Evolutionary conservation across 2,329 filamentous ascomycete genomes (phyloP), one percentile per base, ranked within the genome.

Genomic region (Tolypocladium guangdongense): DNA sequence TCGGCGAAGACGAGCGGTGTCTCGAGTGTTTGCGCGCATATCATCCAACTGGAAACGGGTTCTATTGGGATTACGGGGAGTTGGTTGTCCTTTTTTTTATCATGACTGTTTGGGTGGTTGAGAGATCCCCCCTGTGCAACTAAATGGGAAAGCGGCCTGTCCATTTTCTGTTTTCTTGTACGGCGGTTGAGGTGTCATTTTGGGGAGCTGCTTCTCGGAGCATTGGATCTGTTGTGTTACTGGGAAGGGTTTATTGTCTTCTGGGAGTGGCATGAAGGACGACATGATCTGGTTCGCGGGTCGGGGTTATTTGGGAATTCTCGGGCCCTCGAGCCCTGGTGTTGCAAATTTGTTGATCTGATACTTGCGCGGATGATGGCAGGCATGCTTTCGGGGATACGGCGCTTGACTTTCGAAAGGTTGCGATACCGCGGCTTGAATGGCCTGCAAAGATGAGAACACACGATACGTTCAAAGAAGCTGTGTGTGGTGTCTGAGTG

Each of bases 1-100:
- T 64, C 61, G 63, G 65, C 60, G 59, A 61, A 67, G 64, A 68
- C 57, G 62, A 69, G 65, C 63, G 66, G 63, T 66, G 60, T 66
- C 61, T 62, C 56, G 56, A 55, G 55, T 65, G 56, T 62, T 61
- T 56, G 49, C 47, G 52, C 49, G 58, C 62, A 56, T 57, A 64
- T 65, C 59, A 62, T 61, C 59, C 57, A 59, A 60, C 58, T 55
- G 63, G 58, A 63, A 66, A 61, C 55, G 60, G 65, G 61, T 59
- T 64, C 57, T 58, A 56, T 54, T 61, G 62, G 63, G 61, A 60
- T 67, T 62, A 64, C 60, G 63, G 60, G 66, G 68, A 71, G 68
- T 71, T 70, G 63, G 66, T 63, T 58, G 61, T 62, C 64, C 22
- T 57, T 43, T 38, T 55, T 50, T 36, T 35, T 38, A 45, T 38